Percentiles rank a stretch among this genome's conserved stretches.
Conservation (phyloP, 441 rosid species). For the Populus hybrid region DNA sequence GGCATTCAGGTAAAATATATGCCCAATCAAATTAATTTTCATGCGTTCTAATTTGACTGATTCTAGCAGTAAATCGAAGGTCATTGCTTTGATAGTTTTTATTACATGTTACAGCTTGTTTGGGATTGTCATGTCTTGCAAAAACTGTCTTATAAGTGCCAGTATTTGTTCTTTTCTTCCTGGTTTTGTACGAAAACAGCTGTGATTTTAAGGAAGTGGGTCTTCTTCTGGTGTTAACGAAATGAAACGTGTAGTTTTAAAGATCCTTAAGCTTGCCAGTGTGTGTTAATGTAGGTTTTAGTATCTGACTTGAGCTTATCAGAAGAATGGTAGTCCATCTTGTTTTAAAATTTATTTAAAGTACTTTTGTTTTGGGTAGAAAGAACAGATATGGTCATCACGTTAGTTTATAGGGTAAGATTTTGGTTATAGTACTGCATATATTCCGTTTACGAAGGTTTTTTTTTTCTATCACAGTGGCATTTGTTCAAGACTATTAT, state of each 20-base stretch:
- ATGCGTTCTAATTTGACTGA: background rate
- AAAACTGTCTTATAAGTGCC: background rate
- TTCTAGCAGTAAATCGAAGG: background rate
- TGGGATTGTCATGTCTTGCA: background rate
- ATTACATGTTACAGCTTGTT: background rate
- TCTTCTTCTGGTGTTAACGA: no score
- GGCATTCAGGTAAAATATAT: slow-evolving; percentile 63
- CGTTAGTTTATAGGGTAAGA: background rate
- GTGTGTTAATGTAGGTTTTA: background rate
- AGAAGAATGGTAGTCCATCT: background rate
- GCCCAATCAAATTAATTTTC: background rate
- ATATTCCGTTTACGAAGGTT: background rate
- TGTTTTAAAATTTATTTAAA: no score
- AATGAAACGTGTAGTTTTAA: no score
- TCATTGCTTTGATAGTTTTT: background rate
- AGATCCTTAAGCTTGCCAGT: background rate
- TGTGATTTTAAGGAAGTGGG: background rate
- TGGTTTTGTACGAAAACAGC: background rate
- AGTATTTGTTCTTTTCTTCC: background rate
- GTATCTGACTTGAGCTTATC: background rate
- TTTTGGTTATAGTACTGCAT: background rate
- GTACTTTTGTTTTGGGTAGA: background rate
- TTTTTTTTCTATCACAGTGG: no score
- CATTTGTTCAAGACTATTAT: no score
- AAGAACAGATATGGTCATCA: no score